Percentiles rank a stretch among this genome's conserved stretches.
phyloP scores from a whole-genome alignment of 352 stramenopile genomes.

The Phytophthora palmivora region DNA sequence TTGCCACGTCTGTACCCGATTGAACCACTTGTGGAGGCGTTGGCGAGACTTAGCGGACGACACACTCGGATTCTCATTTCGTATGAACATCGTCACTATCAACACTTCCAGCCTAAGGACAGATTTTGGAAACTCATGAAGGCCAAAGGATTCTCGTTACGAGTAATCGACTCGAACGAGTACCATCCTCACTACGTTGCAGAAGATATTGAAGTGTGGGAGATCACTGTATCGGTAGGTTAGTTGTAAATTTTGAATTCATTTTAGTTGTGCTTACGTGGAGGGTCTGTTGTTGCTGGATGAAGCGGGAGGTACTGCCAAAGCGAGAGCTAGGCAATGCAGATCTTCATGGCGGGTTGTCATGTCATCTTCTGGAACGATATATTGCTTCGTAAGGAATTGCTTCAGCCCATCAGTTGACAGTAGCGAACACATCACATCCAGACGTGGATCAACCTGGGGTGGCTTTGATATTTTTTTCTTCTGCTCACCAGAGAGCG shows the following conservation, averaged over 20 bases:
- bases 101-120: slow-evolving; percentile 80
- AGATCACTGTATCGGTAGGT: slow-evolving; percentile 33
- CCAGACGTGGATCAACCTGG: slow-evolving; percentile 51
- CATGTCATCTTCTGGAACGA: slow-evolving; percentile 43
- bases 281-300: slow-evolving; percentile 9
- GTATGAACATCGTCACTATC: slow-evolving; percentile 89
- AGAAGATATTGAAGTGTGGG: slow-evolving; percentile 92
- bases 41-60: slow-evolving; percentile 68
- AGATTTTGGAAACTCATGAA: slow-evolving; percentile 82
- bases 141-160: slow-evolving; percentile 52
- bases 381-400: slow-evolving; percentile 67
- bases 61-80: slow-evolving; percentile 81
- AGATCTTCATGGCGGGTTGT: slow-evolving; percentile 62
- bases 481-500: slow-evolving; percentile 17
- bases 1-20: slow-evolving; percentile 97
- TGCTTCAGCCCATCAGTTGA: slow-evolving; percentile 69
- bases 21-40: slow-evolving; percentile 91
- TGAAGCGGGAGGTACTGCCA: slow-evolving; percentile 33
- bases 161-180: slow-evolving; percentile 53
- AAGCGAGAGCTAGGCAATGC: slow-evolving; percentile 54
- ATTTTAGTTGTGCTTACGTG: slow-evolving; percentile 12
- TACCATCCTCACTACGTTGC: slow-evolving; percentile 82
- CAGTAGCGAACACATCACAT: slow-evolving; percentile 84
- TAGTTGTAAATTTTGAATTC: slow-evolving; percentile 10
- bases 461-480: slow-evolving; percentile 22